Base-by-base conservation (phyloP, 805 yeast species). In the Ogataea zsoltii region DNA sequence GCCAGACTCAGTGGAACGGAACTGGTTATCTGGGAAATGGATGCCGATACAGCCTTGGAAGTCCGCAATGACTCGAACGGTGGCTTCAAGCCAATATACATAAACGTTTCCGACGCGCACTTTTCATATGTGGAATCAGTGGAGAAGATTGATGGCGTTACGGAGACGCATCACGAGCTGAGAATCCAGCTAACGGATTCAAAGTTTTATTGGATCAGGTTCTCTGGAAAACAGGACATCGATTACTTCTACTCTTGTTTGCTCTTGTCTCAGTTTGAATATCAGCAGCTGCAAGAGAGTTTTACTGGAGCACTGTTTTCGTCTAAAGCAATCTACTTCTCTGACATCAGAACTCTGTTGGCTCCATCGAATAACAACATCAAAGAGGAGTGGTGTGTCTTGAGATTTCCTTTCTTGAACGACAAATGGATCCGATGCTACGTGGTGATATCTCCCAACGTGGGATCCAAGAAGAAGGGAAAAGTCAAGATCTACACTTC, bases 291-390 rank as follows among this genome's bases (percentile, higher is more conserved):
- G 42, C 81, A 77, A 55, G 85, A 82, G 62, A 74, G 82, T 16
- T 83, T 76, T 57, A 82, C 88, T 0, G 89, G 86, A 6, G 85
- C 82, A 2, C 63, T 82, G 28, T 61, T 83, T 28, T 77, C 85
- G 7, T 63, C 78, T 7, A 80, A 78, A 52, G 88, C 84, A 1
- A 69, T 80, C 3, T 61, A 68, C 42, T 69, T 83, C 44, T 70
- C 77, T 2, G 89, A 83, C 58, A 71, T 82, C 33, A 79, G 81
- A 54, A 77, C 82, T 2, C 66, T 83, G 15, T 66, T 83, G 50
- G 73, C 79, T 4, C 76, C 76, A 35, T 75, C 72, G 48, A 71
- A 78, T 48, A 63, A 69, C 41, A 74, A 67, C 52, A 57, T 71
- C 4, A 70, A 72, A 49, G 75, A 66, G 37, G 88, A 83, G 55